phyloP scores from a whole-genome alignment of 2,329 filamentous ascomycete genomes.

The Penicillium thymicola region DNA sequence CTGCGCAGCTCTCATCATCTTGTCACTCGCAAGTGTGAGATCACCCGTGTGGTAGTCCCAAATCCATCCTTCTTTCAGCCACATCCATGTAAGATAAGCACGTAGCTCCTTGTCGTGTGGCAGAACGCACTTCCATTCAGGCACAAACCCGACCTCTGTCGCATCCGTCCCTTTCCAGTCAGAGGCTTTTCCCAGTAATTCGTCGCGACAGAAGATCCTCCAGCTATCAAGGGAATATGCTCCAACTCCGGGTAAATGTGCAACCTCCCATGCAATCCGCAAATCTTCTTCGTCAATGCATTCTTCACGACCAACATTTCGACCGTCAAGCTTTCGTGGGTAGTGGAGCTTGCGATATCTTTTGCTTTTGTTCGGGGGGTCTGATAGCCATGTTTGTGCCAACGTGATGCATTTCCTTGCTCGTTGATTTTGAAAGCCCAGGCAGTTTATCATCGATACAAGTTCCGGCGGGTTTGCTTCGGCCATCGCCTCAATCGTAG shows the following conservation, averaged over 20 bases:
- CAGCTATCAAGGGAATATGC: slow-evolving; percentile 84
- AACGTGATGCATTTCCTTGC: slow-evolving; percentile 66
- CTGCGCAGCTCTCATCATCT: slow-evolving; percentile 37
- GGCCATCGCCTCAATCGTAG: slow-evolving; percentile 62
- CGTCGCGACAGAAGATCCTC: slow-evolving; percentile 89
- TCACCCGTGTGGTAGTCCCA: slow-evolving; percentile 72
- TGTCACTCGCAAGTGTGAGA: slow-evolving; percentile 39
- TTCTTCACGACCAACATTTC: slow-evolving; percentile 48
- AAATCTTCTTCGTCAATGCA: slow-evolving; percentile 49
- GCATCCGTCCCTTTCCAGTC: slow-evolving; percentile 63
- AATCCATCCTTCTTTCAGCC: slow-evolving; percentile 78
- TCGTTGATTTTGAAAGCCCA: slow-evolving; percentile 69
- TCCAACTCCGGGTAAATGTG: slow-evolving; percentile 73
- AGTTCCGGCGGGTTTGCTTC: slow-evolving; percentile 56
- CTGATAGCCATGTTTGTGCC: slow-evolving; percentile 64
- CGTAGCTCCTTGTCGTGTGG: slow-evolving; percentile 85
- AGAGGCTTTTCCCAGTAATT: slow-evolving; percentile 61
- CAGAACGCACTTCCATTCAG: slow-evolving; percentile 85
- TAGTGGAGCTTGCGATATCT: slow-evolving; percentile 59
- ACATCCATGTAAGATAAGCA: slow-evolving; percentile 85
- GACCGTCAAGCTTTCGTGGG: slow-evolving; percentile 49
- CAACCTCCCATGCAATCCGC: slow-evolving; percentile 72
- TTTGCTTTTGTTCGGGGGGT: slow-evolving; percentile 59
- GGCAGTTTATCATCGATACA: slow-evolving; percentile 60
- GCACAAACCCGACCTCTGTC: slow-evolving; percentile 58